Evolutionary conservation across 2,329 filamentous ascomycete genomes (phyloP), one percentile per base, ranked within the genome.

Genomic region (Helotiales sp.): DNA sequence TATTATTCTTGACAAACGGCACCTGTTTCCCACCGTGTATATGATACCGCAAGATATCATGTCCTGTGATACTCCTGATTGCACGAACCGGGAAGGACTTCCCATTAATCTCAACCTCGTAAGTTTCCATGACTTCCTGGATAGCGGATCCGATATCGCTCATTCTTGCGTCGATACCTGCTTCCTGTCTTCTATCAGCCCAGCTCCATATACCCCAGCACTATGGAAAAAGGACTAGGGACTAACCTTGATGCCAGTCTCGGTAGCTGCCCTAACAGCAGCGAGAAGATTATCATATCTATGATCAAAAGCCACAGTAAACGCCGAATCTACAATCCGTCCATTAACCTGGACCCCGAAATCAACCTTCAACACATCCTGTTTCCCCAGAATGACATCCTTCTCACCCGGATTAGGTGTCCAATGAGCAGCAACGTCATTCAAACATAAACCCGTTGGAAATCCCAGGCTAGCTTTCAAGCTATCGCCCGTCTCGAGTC

Each of bases 341-440:
- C 90, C 90, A 68, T 89, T 90, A 68, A 93, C 81, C 71, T 93
- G 90, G 29, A 93, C 89, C 49, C 90, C 89, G 68, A 92, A 90
- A 68, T 93, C 89, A 7, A 93, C 86, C 73, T 91, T 93, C 81
- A 93, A 82, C 33, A 96, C 89, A 70, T 96, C 90, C 61, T 84
- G 81, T 60, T 87, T 73, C 69, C 89, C 78, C 58, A 95, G 77
- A 31, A 92, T 75, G 67, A 88, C 82, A 71, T 91, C 90, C 73
- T 85, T 87, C 69, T 81, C 75, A 1, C 81, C 79, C 1, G 81
- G 77, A 63, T 83, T 84, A 6, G 81, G 81, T 1, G 80, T 83
- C 65, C 75, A 84, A 69, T 84, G 81, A 6, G 81, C 81, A 13
- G 76, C 80, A 40, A 75, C 72, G 61, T 83, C 75, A 62, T 84